A percentile compares a stretch with the other conserved stretches of the same genome.
These are phyloP conservation scores for Colletotrichum neosansevieriae DNA, from an alignment of 2,329 filamentous ascomycete genomes.

Conservation along the genomic window DNA sequence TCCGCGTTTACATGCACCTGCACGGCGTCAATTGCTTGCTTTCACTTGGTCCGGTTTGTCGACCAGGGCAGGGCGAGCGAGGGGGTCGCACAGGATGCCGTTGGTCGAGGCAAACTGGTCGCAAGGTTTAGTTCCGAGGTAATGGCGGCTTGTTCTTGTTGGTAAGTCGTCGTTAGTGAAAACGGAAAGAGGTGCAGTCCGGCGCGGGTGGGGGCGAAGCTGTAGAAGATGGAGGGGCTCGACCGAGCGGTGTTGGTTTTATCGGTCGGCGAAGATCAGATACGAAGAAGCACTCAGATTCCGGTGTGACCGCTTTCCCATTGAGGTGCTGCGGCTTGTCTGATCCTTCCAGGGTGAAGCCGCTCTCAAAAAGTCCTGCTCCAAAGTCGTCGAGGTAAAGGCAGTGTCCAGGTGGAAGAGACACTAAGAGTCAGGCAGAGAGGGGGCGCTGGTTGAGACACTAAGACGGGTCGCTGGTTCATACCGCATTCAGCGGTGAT, in stretches of 20 bases:
- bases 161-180: slow-evolving; percentile 21
- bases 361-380: background rate
- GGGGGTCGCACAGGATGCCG: slow-evolving; percentile 1
- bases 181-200: background rate
- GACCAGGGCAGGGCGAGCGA: background rate
- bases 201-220: slow-evolving; percentile 5
- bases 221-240: slow-evolving; percentile 13
- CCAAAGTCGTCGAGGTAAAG: slow-evolving; percentile 3
- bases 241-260: slow-evolving; percentile 25
- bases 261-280: slow-evolving; percentile 23
- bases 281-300: slow-evolving; percentile 16
- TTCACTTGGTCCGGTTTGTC: background rate
- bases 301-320: slow-evolving; percentile 22
- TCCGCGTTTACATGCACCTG: slow-evolving; percentile 15
- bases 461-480: slow-evolving; percentile 31
- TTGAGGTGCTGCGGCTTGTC: slow-evolving; percentile 10
- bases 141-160: slow-evolving; percentile 11
- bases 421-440: slow-evolving; percentile 23
- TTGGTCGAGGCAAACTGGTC: slow-evolving; percentile 10
- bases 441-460: slow-evolving; percentile 30
- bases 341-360: slow-evolving; percentile 10
- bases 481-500: slow-evolving; percentile 36
- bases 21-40: slow-evolving; percentile 25
- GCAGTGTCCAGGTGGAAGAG: slow-evolving; percentile 16
- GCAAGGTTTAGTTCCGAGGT: background rate